A percentile compares a stretch with the other conserved stretches of the same genome.
Evolutionary conservation across 257 asterid species (phyloP).

Genomic region (Plantago major): DNA sequence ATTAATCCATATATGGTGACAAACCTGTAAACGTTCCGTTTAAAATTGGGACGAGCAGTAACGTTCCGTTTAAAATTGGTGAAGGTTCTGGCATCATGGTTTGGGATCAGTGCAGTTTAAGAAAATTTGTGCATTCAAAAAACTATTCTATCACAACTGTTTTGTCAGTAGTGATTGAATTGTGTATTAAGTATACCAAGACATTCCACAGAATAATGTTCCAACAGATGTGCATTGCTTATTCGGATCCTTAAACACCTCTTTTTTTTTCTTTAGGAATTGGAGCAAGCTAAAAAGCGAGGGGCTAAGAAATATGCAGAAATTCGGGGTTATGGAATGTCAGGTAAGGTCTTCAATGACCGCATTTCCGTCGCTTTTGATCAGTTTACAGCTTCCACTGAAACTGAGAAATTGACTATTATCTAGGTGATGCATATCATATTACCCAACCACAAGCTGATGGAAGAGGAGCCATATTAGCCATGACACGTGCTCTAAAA

Average conservation of each 20-base stretch:
- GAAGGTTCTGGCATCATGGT: conserved; percentile 93
- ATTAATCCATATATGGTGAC: too few relatives aligned
- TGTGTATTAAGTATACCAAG: too few relatives aligned
- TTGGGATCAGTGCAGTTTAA: conserved; percentile 56
- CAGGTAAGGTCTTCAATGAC: conserved; percentile 46
- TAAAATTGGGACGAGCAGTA: too few relatives aligned
- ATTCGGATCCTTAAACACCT: background rate
- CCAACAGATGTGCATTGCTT: background rate
- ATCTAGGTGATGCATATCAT: conserved; percentile 88
- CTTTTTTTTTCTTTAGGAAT: conserved; percentile 42
- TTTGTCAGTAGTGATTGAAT: too few relatives aligned
- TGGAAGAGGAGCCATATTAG: conserved; percentile 91
- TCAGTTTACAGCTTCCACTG: conserved; percentile 18
- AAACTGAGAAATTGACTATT: conserved; percentile 12
- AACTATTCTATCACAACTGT: too few relatives aligned
- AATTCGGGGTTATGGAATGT: conserved; percentile 91
- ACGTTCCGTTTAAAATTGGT: too few relatives aligned
- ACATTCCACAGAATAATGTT: too few relatives aligned
- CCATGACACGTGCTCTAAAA: conserved; percentile 82
- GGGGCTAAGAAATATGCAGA: conserved; percentile 92
- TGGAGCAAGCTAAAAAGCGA: conserved; percentile 84
- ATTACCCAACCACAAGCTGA: conserved; percentile 86
- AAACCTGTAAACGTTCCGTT: too few relatives aligned
- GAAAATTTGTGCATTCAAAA: background rate
- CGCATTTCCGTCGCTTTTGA: background rate